A percentile compares a stretch with the other conserved stretches of the same genome.
Conservation (phyloP, 1,284 basidiomycete genomes). For the Apiotrichum porosum region DNA sequence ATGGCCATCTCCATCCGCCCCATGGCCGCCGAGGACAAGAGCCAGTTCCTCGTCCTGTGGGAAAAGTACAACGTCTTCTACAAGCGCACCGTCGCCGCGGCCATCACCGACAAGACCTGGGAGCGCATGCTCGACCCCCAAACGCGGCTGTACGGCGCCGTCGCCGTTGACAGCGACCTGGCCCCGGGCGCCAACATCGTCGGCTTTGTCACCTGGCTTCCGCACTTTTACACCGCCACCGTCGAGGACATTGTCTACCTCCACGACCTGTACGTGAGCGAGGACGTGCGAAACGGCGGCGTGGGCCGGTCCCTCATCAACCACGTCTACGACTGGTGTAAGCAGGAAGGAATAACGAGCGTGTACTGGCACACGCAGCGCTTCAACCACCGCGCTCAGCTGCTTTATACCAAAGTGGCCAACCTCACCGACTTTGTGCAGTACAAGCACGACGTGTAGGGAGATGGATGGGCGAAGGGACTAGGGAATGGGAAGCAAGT, state of each 20-base stretch:
- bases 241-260: slow-evolving; percentile 15
- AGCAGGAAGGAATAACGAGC: slow-evolving; percentile 3
- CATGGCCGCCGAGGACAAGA: slow-evolving; percentile 10
- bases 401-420: slow-evolving; percentile 20
- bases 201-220: slow-evolving; percentile 18
- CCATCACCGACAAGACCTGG: slow-evolving; percentile 6
- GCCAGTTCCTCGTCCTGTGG: slow-evolving; percentile 9
- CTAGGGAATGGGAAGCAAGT: too few relatives aligned
- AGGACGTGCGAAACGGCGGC: slow-evolving; percentile 12
- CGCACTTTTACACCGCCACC: slow-evolving; percentile 12
- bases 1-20: slow-evolving; percentile 14
- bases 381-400: slow-evolving; percentile 22
- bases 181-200: slow-evolving; percentile 2
- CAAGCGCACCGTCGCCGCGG: slow-evolving; percentile 14
- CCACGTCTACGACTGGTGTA: slow-evolving; percentile 6
- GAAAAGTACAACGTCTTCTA: slow-evolving; percentile 20
- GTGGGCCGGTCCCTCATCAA: slow-evolving; percentile 15
- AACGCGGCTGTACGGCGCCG: slow-evolving; percentile 13
- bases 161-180: slow-evolving; percentile 9
- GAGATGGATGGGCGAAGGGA: too few relatives aligned
- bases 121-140: slow-evolving; percentile 15
- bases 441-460: slow-evolving; percentile 5
- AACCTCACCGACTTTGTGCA: slow-evolving; percentile 15
- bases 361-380: slow-evolving; percentile 23
- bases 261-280: slow-evolving; percentile 17